Conservation (phyloP, 768 basidiomycete species). For the Pulveroboletus sp. region DNA sequence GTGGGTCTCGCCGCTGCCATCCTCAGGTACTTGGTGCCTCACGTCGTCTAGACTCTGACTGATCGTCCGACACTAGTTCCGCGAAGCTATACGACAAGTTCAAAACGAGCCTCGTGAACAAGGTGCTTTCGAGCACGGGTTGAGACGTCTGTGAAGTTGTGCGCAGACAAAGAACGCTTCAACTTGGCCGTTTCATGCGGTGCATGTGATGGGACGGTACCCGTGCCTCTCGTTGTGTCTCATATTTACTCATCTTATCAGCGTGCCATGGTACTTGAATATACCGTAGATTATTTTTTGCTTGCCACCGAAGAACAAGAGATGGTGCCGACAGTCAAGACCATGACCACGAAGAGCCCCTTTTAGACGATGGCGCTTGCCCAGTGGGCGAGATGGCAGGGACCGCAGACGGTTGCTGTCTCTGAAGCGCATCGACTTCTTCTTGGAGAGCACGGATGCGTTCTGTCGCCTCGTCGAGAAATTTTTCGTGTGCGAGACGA, state of each 20-base stretch:
- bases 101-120: slow-evolving; percentile 57
- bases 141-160: slow-evolving; percentile 8
- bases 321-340: slow-evolving; percentile 1
- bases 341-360: slow-evolving; percentile 23
- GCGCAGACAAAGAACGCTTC: too few species aligned
- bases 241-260: background rate
- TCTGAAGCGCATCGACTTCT: slow-evolving; percentile 44
- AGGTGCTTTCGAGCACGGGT: slow-evolving; percentile 17
- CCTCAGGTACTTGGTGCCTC: slow-evolving; percentile 52
- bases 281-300: slow-evolving; percentile 10
- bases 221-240: background rate
- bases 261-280: slow-evolving; percentile 2
- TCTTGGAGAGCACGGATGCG: slow-evolving; percentile 54
- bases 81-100: slow-evolving; percentile 74
- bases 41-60: background rate
- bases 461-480: slow-evolving; percentile 54
- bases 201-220: too few species aligned
- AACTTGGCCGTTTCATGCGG: too few species aligned
- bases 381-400: slow-evolving; percentile 1
- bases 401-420: slow-evolving; percentile 2
- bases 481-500: slow-evolving; percentile 65
- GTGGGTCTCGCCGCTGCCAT: slow-evolving; percentile 66
- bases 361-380: background rate
- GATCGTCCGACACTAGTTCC: slow-evolving; percentile 41
- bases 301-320: too few species aligned